These are phyloP conservation scores for Neurospora sp. DNA, from an alignment of 495 filamentous ascomycete species.

Conservation along the genomic window DNA sequence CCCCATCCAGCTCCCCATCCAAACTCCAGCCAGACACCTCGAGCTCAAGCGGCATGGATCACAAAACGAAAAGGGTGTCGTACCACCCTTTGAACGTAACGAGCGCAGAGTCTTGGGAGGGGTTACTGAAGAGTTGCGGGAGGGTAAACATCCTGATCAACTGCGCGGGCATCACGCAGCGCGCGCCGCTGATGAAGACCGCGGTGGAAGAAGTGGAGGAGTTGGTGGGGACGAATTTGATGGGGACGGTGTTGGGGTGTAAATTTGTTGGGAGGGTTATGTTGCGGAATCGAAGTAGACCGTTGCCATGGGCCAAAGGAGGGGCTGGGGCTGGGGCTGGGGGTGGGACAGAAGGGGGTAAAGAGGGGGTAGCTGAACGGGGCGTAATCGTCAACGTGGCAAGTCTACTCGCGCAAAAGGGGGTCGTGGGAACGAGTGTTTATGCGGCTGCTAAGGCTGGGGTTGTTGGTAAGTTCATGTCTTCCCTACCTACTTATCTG, in stretches of 20 bases:
- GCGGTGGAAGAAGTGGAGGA: constrained; percentile 29
- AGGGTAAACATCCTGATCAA: constrained; percentile 62
- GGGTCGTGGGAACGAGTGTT: constrained; percentile 51
- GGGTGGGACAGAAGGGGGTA: neutral
- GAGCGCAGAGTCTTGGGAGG: neutral
- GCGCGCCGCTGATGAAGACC: constrained; percentile 43
- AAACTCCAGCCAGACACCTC: too few species aligned
- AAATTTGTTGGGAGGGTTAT: constrained; percentile 43
- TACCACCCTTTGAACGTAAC: neutral
- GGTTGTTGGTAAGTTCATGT: constrained; percentile 42
- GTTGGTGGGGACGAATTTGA: constrained; percentile 57
- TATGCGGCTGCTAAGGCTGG: constrained; percentile 80
- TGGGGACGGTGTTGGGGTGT: constrained; percentile 58
- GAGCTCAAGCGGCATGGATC: too few species aligned
- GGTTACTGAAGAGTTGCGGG: neutral
- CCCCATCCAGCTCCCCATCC: too few species aligned
- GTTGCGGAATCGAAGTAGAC: constrained; percentile 5
- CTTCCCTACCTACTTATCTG: too few species aligned
- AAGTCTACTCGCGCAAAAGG: constrained; percentile 56
- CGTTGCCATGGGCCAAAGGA: too few species aligned
- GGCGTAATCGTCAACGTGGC: constrained; percentile 64
- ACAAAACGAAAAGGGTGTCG: too few species aligned
- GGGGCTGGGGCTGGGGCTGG: too few species aligned
- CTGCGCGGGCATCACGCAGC: constrained; percentile 59
- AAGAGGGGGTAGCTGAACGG: constrained; percentile 18